These are phyloP conservation scores for Rosa persica DNA, from an alignment of 306 rosid genomes.

Conservation along the genomic window DNA sequence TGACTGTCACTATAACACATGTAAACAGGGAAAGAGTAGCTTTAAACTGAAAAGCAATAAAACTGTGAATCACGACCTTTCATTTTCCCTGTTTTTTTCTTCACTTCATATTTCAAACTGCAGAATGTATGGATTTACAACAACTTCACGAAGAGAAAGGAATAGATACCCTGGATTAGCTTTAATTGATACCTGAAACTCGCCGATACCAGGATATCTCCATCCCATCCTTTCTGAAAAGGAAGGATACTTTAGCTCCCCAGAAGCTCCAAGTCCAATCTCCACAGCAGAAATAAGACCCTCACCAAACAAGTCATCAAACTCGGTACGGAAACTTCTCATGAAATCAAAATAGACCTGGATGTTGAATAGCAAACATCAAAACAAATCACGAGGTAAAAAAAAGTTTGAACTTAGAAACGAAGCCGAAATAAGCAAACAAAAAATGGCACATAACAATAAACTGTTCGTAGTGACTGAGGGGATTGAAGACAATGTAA, in stretches of 20 bases:
- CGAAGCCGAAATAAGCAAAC: neutral
- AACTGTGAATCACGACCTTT: neutral
- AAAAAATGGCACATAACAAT: neutral
- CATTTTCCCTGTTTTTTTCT: neutral
- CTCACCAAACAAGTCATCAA: slow-evolving; percentile 81
- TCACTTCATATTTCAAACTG: slow-evolving; percentile 1
- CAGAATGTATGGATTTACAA: slow-evolving; percentile 1
- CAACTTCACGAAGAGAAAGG: neutral
- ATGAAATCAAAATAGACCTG: slow-evolving; percentile 97
- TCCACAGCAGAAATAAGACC: slow-evolving; percentile 80
- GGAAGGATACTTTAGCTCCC: slow-evolving; percentile 97
- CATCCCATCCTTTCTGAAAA: slow-evolving; percentile 91
- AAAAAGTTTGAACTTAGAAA: neutral
- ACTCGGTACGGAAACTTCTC: slow-evolving; percentile 96
- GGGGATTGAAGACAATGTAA: neutral
- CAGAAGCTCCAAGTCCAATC: slow-evolving; percentile 90
- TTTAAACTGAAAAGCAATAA: neutral
- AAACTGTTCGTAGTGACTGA: neutral
- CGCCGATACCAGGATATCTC: slow-evolving; percentile 99
- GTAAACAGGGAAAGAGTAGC: neutral
- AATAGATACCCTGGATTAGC: slow-evolving; percentile 1
- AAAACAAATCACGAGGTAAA: neutral
- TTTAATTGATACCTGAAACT: slow-evolving; percentile 88
- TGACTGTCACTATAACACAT: neutral
- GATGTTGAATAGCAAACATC: neutral